Conservation (phyloP, 2,329 filamentous ascomycete species). For the Colletotrichum sp. region DNA sequence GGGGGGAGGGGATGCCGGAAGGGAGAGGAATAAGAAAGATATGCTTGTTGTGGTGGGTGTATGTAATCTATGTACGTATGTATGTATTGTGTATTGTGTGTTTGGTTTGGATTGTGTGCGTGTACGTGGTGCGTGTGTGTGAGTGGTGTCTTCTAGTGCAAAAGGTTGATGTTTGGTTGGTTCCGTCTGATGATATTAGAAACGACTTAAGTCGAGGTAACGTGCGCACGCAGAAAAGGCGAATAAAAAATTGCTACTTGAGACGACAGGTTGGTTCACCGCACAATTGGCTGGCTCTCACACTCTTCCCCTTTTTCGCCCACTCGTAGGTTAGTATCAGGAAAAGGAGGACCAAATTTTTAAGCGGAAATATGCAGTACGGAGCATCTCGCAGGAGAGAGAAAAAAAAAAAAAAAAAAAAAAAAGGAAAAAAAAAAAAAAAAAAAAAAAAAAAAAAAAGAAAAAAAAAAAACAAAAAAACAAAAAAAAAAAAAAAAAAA, state of each 20-base stretch:
- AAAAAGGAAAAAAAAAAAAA: not conserved
- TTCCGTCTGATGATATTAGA: slow-evolving; percentile 2
- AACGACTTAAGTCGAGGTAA: not conserved
- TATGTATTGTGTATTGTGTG: not conserved
- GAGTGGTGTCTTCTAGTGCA: not conserved
- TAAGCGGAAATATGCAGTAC: not conserved
- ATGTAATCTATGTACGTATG: not conserved
- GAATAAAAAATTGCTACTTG: not conserved
- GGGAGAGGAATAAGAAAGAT: slow-evolving; percentile 3
- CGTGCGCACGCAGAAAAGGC: not conserved
- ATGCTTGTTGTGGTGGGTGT: not conserved
- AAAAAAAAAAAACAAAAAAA: too few relatives aligned
- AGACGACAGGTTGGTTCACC: not conserved
- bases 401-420: not conserved
- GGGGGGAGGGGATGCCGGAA: not conserved
- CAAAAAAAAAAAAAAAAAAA: too few relatives aligned
- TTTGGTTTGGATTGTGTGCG: not conserved
- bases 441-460: not conserved
- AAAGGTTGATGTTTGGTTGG: slow-evolving; percentile 3
- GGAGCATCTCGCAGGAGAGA: not conserved
- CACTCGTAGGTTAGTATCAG: not conserved
- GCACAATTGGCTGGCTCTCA: not conserved
- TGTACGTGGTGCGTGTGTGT: not conserved
- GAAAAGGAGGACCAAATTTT: not conserved
- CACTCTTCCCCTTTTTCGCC: not conserved